phyloP scores from a whole-genome alignment of 176 grass and related monocot genomes.

The Carex scoparia region DNA sequence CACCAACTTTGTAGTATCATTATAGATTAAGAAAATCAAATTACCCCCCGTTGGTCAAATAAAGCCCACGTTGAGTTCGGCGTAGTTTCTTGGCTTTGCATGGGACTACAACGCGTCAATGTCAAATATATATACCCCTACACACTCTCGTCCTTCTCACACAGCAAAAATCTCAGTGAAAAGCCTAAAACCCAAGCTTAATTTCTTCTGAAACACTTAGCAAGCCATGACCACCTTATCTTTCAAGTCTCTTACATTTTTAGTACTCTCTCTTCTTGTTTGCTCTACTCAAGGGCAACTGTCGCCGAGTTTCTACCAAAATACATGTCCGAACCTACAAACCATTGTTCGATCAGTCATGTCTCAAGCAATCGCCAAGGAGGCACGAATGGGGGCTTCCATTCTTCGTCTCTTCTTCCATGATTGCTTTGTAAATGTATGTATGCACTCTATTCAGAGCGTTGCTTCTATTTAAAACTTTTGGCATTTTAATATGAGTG shows the following conservation, averaged over 20 bases:
- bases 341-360: conserved; percentile 34
- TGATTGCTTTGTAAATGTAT: conserved; percentile 63
- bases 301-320: conserved; percentile 38
- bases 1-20: not conserved
- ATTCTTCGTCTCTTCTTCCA: conserved; percentile 76
- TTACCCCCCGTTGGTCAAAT: not conserved
- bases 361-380: conserved; percentile 19
- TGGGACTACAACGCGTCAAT: not conserved
- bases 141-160: not conserved
- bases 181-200: not conserved
- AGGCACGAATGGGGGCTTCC: conserved; percentile 54
- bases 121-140: conserved; percentile 1
- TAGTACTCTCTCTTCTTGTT: conserved; percentile 27
- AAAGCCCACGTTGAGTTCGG: not conserved
- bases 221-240: conserved; percentile 19
- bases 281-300: conserved; percentile 31
- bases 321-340: conserved; percentile 45
- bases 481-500: too few species aligned
- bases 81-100: not conserved
- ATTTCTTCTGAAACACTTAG: not conserved
- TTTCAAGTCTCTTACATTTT: conserved; percentile 3
- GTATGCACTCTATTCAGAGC: too few species aligned
- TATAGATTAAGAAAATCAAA: not conserved
- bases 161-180: not conserved
- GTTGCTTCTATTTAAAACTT: not conserved